Evolutionary conservation across 495 filamentous ascomycete species (phyloP).

Genomic region (Geoglossum glabrum): DNA sequence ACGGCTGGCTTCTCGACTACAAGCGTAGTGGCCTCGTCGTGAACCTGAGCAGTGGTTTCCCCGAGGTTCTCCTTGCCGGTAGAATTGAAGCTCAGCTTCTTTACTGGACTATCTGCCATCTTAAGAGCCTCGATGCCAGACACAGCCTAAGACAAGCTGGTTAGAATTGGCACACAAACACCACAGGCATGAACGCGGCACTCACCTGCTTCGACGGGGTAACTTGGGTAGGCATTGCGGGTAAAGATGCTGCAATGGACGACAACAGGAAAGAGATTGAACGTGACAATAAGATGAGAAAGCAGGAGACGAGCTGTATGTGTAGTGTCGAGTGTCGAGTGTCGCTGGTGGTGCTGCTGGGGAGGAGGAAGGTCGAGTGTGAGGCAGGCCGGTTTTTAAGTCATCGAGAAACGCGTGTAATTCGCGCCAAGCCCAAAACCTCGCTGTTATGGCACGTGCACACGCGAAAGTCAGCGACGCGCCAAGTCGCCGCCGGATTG

Average conservation of each 20-base stretch:
- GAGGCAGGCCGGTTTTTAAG: not conserved
- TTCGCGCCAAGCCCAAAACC: not conserved
- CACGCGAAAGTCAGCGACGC: not conserved
- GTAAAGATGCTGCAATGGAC: not conserved
- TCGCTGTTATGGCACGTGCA: not conserved
- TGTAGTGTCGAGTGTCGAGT: not conserved
- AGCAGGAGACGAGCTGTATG: not conserved
- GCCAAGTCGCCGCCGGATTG: not conserved
- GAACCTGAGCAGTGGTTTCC: slow-evolving; percentile 14
- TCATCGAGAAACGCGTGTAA: not conserved
- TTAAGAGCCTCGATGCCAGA: slow-evolving; percentile 71
- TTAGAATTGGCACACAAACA: not conserved
- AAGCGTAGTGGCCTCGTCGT: slow-evolving; percentile 28
- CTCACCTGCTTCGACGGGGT: slow-evolving; percentile 79
- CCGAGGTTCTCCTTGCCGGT: slow-evolving; percentile 75
- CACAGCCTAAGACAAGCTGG: slow-evolving; percentile 37
- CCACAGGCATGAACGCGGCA: slow-evolving; percentile 8
- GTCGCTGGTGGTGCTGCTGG: not conserved
- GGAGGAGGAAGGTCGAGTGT: not conserved
- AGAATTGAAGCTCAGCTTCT: slow-evolving; percentile 63
- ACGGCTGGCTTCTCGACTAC: slow-evolving; percentile 30
- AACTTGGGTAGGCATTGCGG: slow-evolving; percentile 42
- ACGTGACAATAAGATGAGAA: not conserved
- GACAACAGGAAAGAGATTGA: not conserved
- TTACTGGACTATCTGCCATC: slow-evolving; percentile 72